These are phyloP conservation scores for Mariannaea sp. DNA, from an alignment of 2,329 filamentous ascomycete genomes.

Conservation along the genomic window DNA sequence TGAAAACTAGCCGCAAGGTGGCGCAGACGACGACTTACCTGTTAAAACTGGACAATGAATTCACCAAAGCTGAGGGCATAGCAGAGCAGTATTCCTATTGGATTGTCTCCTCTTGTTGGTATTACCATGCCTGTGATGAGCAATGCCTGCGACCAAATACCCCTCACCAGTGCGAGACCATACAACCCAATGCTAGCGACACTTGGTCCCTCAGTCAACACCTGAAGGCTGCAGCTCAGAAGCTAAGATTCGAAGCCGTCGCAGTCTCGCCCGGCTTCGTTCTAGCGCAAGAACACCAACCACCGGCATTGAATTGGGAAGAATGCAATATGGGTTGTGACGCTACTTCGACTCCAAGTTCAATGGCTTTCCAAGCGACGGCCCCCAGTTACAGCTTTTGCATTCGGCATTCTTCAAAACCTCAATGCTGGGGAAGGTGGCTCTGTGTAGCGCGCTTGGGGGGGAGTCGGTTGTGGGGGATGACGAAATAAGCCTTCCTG, in stretches of 20 bases:
- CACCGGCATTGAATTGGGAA: conserved; percentile 51
- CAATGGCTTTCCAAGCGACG: conserved; percentile 57
- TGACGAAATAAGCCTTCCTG: no score
- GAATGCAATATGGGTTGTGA: conserved; percentile 56
- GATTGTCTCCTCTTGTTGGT: conserved; percentile 53
- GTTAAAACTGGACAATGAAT: no score
- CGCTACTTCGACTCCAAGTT: conserved; percentile 64
- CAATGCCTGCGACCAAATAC: conserved; percentile 63
- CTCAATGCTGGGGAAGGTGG: no score
- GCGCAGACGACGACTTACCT: no score
- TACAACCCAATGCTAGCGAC: conserved; percentile 52
- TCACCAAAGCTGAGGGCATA: no score
- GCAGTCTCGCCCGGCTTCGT: conserved; percentile 51
- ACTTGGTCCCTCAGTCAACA: conserved; percentile 59
- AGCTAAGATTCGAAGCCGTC: conserved; percentile 55
- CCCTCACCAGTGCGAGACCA: conserved; percentile 54
- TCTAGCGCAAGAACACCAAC: conserved; percentile 54
- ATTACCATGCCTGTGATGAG: conserved; percentile 63
- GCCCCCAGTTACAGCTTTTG: conserved; percentile 37
- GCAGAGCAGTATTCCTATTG: no score
- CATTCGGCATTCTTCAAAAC: no score
- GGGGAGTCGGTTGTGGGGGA: no score
- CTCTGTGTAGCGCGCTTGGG: no score
- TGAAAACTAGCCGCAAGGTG: no score
- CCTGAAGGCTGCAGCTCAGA: conserved; percentile 64